Evolutionary conservation across 192 early-diverging fungal species (phyloP).

Genomic region (Oehlia diaphana): DNA sequence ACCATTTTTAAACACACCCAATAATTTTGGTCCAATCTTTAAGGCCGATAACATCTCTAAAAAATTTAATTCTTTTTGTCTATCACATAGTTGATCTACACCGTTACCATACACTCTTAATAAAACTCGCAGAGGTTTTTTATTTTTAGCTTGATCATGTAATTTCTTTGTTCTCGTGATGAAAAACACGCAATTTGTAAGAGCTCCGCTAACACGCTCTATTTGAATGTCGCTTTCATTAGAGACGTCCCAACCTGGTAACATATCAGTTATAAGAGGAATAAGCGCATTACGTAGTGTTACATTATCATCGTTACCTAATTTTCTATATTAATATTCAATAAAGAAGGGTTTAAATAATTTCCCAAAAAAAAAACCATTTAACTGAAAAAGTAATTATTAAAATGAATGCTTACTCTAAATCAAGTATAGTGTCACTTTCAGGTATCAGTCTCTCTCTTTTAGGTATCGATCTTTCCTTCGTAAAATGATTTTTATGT

Average conservation of each 20-base stretch:
- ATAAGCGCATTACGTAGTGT: background rate
- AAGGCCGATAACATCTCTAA: conserved; percentile 64
- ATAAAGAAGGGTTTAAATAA: background rate
- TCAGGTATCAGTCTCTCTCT: background rate
- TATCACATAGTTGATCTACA: conserved; percentile 73
- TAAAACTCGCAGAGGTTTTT: conserved; percentile 46
- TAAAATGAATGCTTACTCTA: conserved; percentile 1
- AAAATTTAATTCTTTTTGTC: conserved; percentile 82
- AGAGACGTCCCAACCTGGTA: conserved; percentile 34
- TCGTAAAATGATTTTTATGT: too few relatives aligned
- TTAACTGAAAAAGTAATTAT: background rate
- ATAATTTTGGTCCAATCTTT: conserved; percentile 73
- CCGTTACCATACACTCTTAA: conserved; percentile 82
- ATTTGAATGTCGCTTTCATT: conserved; percentile 33
- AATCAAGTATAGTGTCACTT: conserved; percentile 13
- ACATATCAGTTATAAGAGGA: background rate
- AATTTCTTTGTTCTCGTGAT: conserved; percentile 9
- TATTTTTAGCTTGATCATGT: background rate
- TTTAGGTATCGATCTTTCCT: background rate
- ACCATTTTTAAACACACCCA: conserved; percentile 82
- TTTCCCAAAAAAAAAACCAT: background rate
- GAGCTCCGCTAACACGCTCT: conserved; percentile 38
- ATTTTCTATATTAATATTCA: background rate
- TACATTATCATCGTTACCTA: background rate
- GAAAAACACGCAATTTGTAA: conserved; percentile 37